phyloP scores from a whole-genome alignment of 1,284 basidiomycete species.

The Leccinum solheimii region DNA sequence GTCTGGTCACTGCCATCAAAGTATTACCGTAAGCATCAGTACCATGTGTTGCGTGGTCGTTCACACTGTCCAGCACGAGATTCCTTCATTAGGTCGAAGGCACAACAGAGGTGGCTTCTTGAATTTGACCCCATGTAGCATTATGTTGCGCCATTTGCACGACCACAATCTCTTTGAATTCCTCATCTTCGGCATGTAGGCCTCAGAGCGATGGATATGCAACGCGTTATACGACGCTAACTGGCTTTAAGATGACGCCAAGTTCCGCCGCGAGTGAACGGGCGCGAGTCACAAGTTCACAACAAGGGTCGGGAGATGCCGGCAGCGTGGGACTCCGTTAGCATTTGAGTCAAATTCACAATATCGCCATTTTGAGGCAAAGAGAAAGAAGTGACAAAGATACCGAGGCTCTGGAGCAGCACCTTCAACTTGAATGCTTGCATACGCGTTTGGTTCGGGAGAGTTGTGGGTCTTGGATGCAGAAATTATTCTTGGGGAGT shows the following conservation, averaged over 20 bases:
- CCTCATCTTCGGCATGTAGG: not conserved
- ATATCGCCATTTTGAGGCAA: not conserved
- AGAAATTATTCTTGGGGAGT: not conserved
- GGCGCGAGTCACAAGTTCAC: too few species aligned
- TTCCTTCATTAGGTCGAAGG: not conserved
- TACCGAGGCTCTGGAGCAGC: not conserved
- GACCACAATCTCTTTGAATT: not conserved
- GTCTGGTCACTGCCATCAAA: not conserved
- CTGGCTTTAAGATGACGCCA: not conserved
- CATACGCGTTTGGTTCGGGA: not conserved
- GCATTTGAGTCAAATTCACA: not conserved
- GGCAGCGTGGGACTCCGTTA: not conserved
- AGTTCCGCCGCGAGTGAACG: not conserved
- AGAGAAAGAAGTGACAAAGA: not conserved
- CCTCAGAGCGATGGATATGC: not conserved
- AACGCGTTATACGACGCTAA: not conserved
- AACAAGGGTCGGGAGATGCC: not conserved
- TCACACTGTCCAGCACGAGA: not conserved
- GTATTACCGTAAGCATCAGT: not conserved
- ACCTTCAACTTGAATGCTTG: not conserved
- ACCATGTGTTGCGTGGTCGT: not conserved
- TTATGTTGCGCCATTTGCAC: not conserved
- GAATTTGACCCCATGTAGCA: not conserved
- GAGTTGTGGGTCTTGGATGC: not conserved
- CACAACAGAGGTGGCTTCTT: not conserved